Base-by-base conservation (phyloP, 169 alveolate species). In the Plasmodium vivax region DNA sequence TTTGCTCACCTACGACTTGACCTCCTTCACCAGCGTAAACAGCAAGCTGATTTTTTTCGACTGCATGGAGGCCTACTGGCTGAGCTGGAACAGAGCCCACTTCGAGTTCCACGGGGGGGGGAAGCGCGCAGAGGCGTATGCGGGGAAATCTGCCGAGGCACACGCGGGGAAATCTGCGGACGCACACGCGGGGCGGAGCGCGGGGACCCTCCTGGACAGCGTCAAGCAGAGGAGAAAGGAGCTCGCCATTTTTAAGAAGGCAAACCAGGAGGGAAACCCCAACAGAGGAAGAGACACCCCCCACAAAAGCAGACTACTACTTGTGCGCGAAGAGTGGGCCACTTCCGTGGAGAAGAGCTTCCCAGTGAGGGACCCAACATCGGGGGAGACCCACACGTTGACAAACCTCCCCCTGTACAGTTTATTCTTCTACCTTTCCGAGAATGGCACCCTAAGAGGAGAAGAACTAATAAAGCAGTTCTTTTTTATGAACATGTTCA, bases 41-140 rank as follows among this genome's bases (percentile, higher is more conserved):
- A 87, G 19, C 80, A 87, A 87, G 47, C 58, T 87, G 10, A 87
- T 87, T 36, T 87, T 87, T 77, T 87, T 34, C 68, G 93, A 87
- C 45, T 75, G 68, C 81, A 75, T 87, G n/a, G 87, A 87, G 47
- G 19, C 16, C 0, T 75, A 74, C 23, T 87, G 93, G 93, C n/a
- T 34, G n/a, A 77, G 36, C n/a, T 87, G 93, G 93, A 87, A 87
- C 81, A 87, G 45, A 75, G 4, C 81, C 43, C 38, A 87, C 19
- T 87, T 87, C 56, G 87, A 87, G 32, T 75, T 75, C 45, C 81
- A 19, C 43, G 41, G 38, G 23, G 73, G 30, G 23, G 19, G 9
- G n/a, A 34, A 8, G 56, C 58, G 51, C 8, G 38, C 3, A 12
- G 16, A 80, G 68, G 34, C 3, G 12, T 12, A 80, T 30, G 9